A percentile compares a stretch with the other conserved stretches of the same genome.
Evolutionary conservation across 805 yeast species (phyloP).

Genomic region (Teunomyces gatunensis): DNA sequence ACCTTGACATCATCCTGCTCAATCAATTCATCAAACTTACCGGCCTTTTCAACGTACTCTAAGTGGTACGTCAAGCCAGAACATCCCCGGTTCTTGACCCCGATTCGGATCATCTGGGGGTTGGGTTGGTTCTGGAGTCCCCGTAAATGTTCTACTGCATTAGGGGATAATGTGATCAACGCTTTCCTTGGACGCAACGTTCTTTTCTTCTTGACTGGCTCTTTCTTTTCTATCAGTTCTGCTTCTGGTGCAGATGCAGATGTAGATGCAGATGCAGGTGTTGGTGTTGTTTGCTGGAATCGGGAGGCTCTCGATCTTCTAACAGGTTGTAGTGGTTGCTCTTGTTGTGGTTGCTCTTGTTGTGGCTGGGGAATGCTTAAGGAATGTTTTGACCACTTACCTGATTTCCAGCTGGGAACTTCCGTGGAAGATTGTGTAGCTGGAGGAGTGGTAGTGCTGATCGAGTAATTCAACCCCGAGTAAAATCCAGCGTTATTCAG

Average conservation of each 20-base stretch:
- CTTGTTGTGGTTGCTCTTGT: slow-evolving; percentile 6
- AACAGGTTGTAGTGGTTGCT: slow-evolving; percentile 7
- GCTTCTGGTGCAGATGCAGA: slow-evolving; percentile 8
- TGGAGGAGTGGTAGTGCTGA: slow-evolving; percentile 6
- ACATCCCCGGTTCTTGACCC: slow-evolving; percentile 96
- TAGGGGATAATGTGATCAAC: slow-evolving; percentile 73
- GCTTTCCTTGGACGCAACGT: slow-evolving; percentile 85
- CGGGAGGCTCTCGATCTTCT: slow-evolving; percentile 36
- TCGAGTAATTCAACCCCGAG: slow-evolving; percentile 13
- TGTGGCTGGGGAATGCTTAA: slow-evolving; percentile 15
- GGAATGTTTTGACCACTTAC: slow-evolving; percentile 35
- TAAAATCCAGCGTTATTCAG: slow-evolving; percentile 9
- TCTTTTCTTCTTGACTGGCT: slow-evolving; percentile 46
- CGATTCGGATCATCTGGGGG: slow-evolving; percentile 86
- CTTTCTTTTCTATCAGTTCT: slow-evolving; percentile 5
- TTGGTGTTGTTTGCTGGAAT: slow-evolving; percentile 11
- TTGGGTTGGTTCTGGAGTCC: slow-evolving; percentile 72
- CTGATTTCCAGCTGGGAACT: slow-evolving; percentile 6
- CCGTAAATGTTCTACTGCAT: slow-evolving; percentile 70
- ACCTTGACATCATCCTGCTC: slow-evolving; percentile 93
- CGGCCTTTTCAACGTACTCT: slow-evolving; percentile 86
- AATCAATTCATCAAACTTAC: slow-evolving; percentile 92
- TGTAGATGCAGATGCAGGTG: slow-evolving; percentile 4
- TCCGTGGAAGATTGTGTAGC: background rate
- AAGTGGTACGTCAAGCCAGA: slow-evolving; percentile 91